Conservation (phyloP, 1,284 basidiomycete species). For the Papiliotrema terrestris region DNA sequence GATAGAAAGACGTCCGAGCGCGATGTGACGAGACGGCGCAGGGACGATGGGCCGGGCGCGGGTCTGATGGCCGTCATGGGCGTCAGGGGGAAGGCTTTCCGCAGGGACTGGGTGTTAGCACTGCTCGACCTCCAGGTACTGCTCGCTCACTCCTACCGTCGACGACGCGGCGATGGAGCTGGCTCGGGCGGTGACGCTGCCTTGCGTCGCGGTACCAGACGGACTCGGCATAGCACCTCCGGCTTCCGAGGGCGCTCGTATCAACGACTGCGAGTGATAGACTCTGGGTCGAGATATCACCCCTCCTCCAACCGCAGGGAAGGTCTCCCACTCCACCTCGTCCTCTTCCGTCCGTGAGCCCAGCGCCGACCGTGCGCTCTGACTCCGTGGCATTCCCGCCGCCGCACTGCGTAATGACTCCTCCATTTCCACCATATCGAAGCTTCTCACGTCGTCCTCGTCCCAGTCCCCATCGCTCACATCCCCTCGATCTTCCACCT, state of each 20-base stretch:
- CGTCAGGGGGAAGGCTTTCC: slow-evolving; percentile 8
- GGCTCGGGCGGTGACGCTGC: slow-evolving; percentile 46
- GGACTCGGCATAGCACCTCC: slow-evolving; percentile 43
- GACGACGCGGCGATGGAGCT: slow-evolving; percentile 44
- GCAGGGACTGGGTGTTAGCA: slow-evolving; percentile 8
- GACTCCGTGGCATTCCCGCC: slow-evolving; percentile 1
- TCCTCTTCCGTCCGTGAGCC: slow-evolving; percentile 18
- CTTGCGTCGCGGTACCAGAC: slow-evolving; percentile 35
- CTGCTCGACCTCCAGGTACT: too few relatives aligned
- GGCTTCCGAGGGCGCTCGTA: slow-evolving; percentile 52
- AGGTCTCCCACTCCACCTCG: slow-evolving; percentile 49
- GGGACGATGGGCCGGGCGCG: slow-evolving; percentile 23
- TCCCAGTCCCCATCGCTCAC: slow-evolving; percentile 31
- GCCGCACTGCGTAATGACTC: slow-evolving; percentile 10
- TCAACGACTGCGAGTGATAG: slow-evolving; percentile 66
- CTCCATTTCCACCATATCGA: slow-evolving; percentile 30
- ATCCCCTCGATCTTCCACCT: slow-evolving; percentile 55
- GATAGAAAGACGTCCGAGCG: slow-evolving; percentile 33
- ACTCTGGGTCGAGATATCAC: slow-evolving; percentile 68
- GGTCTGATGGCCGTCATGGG: slow-evolving; percentile 3
- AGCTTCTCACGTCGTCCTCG: slow-evolving; percentile 20
- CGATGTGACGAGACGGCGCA: slow-evolving; percentile 32
- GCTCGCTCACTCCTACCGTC: slow-evolving; percentile 32
- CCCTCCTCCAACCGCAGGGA: slow-evolving; percentile 74
- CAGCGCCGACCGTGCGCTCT: not conserved